Percentiles rank a stretch among this genome's conserved stretches.
These are phyloP conservation scores for Sporisorium scitamineum DNA, from an alignment of 1,284 basidiomycete genomes.

Conservation along the genomic window DNA sequence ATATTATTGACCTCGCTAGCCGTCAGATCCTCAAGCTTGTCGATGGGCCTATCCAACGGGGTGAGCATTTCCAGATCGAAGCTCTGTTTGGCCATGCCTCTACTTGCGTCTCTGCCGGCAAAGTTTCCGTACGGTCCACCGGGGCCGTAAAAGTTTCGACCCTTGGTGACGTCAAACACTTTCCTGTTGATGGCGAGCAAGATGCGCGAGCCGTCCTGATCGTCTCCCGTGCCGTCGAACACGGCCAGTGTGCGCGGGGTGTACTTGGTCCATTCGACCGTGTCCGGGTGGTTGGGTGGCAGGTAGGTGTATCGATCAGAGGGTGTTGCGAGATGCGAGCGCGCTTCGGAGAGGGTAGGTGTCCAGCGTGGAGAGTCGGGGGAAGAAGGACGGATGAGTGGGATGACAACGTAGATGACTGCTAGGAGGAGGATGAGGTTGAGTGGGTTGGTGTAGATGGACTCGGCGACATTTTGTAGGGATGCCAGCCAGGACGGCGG, in stretches of 20 bases:
- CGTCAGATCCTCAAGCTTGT: slow-evolving; percentile 82
- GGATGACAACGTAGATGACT: slow-evolving; percentile 51
- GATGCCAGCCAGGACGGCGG: not conserved
- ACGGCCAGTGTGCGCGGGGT: slow-evolving; percentile 65
- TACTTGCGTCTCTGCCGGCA: slow-evolving; percentile 90
- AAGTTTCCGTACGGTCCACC: slow-evolving; percentile 97
- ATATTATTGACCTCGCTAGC: slow-evolving; percentile 76
- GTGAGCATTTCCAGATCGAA: slow-evolving; percentile 93
- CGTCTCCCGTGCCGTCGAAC: slow-evolving; percentile 57
- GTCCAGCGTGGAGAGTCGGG: slow-evolving; percentile 48
- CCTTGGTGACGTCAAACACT: slow-evolving; percentile 91
- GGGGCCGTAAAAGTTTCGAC: slow-evolving; percentile 91
- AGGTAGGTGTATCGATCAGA: slow-evolving; percentile 57
- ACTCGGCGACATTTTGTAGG: slow-evolving; percentile 21
- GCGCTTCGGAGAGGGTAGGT: slow-evolving; percentile 38
- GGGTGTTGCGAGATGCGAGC: slow-evolving; percentile 33
- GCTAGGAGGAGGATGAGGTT: slow-evolving; percentile 51
- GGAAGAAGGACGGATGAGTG: slow-evolving; percentile 45
- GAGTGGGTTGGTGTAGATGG: slow-evolving; percentile 60
- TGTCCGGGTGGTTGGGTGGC: slow-evolving; percentile 56
- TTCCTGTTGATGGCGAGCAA: slow-evolving; percentile 85
- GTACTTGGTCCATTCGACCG: slow-evolving; percentile 60
- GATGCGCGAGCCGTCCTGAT: slow-evolving; percentile 73
- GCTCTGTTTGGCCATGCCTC: slow-evolving; percentile 96
- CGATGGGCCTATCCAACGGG: slow-evolving; percentile 84